Conservation (phyloP, 495 filamentous ascomycete species). For the Penicillium canescens region DNA sequence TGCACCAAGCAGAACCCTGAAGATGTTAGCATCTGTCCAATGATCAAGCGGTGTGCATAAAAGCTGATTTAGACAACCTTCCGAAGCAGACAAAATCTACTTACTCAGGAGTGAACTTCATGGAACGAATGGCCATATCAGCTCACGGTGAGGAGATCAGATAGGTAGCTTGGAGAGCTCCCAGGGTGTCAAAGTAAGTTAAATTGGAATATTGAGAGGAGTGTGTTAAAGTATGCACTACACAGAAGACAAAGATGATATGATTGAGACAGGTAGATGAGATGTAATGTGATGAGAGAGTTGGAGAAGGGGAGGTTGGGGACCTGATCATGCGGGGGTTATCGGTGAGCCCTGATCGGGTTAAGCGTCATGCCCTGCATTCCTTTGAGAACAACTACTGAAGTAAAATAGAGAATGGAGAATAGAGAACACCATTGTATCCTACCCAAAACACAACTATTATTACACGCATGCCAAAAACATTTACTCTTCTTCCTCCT, state of each 20-base stretch:
- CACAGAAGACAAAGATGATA: not conserved
- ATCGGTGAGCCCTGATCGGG: conserved; percentile 3
- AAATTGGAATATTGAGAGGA: not conserved
- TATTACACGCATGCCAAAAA: conserved; percentile 22
- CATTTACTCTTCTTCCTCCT: conserved; percentile 68
- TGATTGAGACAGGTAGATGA: not conserved
- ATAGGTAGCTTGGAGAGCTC: conserved; percentile 10
- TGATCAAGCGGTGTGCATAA: not conserved
- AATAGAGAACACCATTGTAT: conserved; percentile 19
- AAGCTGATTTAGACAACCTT: not conserved
- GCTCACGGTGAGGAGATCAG: conserved; percentile 14
- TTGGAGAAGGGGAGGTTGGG: conserved; percentile 13
- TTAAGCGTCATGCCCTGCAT: conserved; percentile 1
- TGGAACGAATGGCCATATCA: conserved; percentile 64
- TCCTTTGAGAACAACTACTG: not conserved
- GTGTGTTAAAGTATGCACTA: not conserved
- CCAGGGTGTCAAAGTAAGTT: not conserved
- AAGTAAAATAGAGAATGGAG: not conserved
- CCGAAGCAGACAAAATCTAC: conserved; percentile 4
- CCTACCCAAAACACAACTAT: conserved; percentile 12
- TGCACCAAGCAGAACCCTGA: conserved; percentile 74
- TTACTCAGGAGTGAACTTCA: conserved; percentile 73
- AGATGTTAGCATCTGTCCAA: conserved; percentile 9
- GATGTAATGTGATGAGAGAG: conserved; percentile 1
- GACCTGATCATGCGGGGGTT: conserved; percentile 20